phyloP scores from a whole-genome alignment of 805 yeast genomes.

The Kuraishia piskuri region DNA sequence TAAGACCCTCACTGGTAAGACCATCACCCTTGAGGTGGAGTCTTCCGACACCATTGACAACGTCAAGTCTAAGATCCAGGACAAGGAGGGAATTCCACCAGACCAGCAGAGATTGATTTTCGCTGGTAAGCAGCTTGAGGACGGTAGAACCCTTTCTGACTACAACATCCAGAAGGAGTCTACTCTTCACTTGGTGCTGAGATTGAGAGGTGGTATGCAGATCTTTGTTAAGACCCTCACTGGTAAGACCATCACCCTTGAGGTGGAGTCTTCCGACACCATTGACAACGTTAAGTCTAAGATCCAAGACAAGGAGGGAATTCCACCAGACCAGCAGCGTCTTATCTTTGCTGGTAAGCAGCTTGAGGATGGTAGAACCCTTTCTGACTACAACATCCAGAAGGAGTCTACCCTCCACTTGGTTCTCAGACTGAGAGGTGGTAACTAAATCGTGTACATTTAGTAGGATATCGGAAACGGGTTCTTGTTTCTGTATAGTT shows the following conservation, averaged over 20 bases:
- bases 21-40: conserved; percentile 60
- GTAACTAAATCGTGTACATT: conserved; percentile 18
- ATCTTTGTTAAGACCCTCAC: conserved; percentile 49
- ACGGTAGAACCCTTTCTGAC: conserved; percentile 93
- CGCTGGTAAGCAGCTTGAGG: conserved; percentile 40
- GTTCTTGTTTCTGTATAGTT: neutral
- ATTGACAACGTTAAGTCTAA: conserved; percentile 95
- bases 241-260: conserved; percentile 72
- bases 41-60: conserved; percentile 36
- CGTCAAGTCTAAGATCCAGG: conserved; percentile 34
- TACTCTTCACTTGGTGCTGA: conserved; percentile 70
- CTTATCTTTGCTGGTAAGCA: conserved; percentile 97
- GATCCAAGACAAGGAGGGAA: conserved; percentile 96
- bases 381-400: conserved; percentile 96
- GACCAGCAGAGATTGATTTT: conserved; percentile 36
- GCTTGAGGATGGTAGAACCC: conserved; percentile 93
- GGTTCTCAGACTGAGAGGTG: conserved; percentile 98
- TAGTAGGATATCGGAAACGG: neutral
- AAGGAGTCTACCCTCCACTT: conserved; percentile 95
- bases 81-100: conserved; percentile 36
- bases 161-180: conserved; percentile 44
- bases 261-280: conserved; percentile 96
- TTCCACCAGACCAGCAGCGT: conserved; percentile 97
- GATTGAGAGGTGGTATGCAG: conserved; percentile 84
- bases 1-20: conserved; percentile 85